These are phyloP conservation scores for Colletotrichum musae DNA, from an alignment of 2,329 filamentous ascomycete species.

Conservation along the genomic window DNA sequence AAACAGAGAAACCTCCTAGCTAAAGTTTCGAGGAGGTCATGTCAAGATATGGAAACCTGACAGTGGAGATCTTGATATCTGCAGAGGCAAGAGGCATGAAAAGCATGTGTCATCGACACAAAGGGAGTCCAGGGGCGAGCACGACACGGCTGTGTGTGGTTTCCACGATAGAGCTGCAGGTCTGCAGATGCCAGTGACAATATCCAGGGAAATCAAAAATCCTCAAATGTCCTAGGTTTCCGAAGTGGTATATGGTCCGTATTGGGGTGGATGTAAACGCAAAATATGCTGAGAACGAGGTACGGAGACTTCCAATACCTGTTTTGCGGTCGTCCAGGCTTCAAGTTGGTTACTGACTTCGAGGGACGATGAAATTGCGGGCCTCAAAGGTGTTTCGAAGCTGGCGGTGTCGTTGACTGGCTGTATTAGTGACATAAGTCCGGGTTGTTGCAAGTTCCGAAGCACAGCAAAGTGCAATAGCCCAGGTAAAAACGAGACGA, in stretches of 20 bases:
- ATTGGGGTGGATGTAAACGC: background rate
- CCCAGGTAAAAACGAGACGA: background rate
- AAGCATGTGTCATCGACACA: background rate
- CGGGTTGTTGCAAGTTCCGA: too few relatives aligned
- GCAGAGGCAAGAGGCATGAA: background rate
- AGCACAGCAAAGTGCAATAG: background rate
- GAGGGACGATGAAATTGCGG: background rate
- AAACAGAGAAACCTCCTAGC: background rate
- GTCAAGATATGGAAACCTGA: background rate
- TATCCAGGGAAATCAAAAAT: background rate
- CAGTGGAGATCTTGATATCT: background rate
- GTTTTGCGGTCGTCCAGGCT: background rate
- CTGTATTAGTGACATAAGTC: too few relatives aligned
- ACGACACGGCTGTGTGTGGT: too few relatives aligned
- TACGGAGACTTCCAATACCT: background rate
- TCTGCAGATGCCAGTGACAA: too few relatives aligned
- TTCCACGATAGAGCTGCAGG: too few relatives aligned
- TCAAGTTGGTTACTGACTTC: background rate
- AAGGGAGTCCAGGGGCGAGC: background rate
- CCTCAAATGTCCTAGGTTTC: background rate
- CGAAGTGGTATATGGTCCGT: background rate
- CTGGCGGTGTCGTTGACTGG: background rate
- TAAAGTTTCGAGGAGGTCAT: background rate
- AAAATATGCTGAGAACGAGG: background rate
- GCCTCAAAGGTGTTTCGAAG: background rate